phyloP scores from a whole-genome alignment of 148 eudicot species.

The Rheum nobile region DNA sequence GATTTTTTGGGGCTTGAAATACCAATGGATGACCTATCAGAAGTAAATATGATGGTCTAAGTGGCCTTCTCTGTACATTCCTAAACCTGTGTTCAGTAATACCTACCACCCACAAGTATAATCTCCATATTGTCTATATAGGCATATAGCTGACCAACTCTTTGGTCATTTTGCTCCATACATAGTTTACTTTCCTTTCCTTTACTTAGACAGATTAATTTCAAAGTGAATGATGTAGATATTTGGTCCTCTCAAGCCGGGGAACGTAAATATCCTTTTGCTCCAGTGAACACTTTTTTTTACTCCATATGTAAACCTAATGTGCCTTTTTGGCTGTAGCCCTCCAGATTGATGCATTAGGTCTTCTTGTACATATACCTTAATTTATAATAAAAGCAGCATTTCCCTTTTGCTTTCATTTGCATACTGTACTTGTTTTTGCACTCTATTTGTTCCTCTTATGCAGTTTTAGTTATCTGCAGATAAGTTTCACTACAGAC shows the following conservation, averaged over 20 bases:
- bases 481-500: neutral
- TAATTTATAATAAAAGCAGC: slow-evolving; percentile 8
- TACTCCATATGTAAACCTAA: neutral
- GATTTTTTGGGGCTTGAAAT: slow-evolving; percentile 58
- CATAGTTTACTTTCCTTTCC: slow-evolving; percentile 25
- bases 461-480: neutral
- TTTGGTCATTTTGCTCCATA: slow-evolving; percentile 21
- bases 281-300: neutral
- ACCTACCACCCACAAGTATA: slow-evolving; percentile 18
- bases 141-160: slow-evolving; percentile 19
- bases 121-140: neutral
- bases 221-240: slow-evolving; percentile 2
- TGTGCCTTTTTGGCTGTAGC: neutral
- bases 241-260: neutral
- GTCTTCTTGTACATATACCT: slow-evolving; percentile 7
- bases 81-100: slow-evolving; percentile 16
- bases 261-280: slow-evolving; percentile 9
- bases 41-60: slow-evolving; percentile 54
- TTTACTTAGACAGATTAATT: neutral
- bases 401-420: neutral
- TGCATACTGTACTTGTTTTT: neutral
- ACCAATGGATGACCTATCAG: slow-evolving; percentile 76
- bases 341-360: neutral
- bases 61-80: slow-evolving; percentile 26
- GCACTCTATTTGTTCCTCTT: neutral